phyloP scores from a whole-genome alignment of 2,329 filamentous ascomycete species.

The Pezicula rhizophila region DNA sequence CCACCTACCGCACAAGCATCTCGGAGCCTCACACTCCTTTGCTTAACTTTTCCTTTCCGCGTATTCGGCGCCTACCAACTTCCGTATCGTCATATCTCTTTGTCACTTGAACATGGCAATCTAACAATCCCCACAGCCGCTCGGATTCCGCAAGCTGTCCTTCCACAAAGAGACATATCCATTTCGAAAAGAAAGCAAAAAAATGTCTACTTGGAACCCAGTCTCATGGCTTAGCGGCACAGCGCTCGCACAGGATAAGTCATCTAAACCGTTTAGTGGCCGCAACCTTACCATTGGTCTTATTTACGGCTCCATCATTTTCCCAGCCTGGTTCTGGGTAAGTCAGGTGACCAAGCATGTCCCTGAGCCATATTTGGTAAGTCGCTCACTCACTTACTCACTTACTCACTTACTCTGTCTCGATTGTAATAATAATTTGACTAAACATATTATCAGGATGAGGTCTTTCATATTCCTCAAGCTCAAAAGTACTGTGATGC shows the following conservation, averaged over 20 bases:
- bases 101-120: too few species aligned
- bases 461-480: conserved; percentile 85
- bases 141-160: too few species aligned
- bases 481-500: conserved; percentile 80
- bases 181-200: too few species aligned
- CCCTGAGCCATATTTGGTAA: conserved; percentile 8
- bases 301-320: conserved; percentile 1
- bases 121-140: too few species aligned
- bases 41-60: too few species aligned
- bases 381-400: background rate
- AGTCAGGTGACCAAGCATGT: conserved; percentile 5
- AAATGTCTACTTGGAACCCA: background rate
- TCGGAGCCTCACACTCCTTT: too few species aligned
- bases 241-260: background rate
- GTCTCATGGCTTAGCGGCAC: background rate
- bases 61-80: too few species aligned
- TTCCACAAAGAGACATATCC: too few species aligned
- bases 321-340: conserved; percentile 4
- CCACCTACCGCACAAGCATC: too few species aligned
- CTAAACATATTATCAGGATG: conserved; percentile 51
- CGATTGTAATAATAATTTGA: background rate
- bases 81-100: too few species aligned
- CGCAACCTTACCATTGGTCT: background rate
- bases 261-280: background rate
- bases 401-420: background rate